These are phyloP conservation scores for Termitomyces sp. DNA, from an alignment of 768 basidiomycete species.

Conservation along the genomic window DNA sequence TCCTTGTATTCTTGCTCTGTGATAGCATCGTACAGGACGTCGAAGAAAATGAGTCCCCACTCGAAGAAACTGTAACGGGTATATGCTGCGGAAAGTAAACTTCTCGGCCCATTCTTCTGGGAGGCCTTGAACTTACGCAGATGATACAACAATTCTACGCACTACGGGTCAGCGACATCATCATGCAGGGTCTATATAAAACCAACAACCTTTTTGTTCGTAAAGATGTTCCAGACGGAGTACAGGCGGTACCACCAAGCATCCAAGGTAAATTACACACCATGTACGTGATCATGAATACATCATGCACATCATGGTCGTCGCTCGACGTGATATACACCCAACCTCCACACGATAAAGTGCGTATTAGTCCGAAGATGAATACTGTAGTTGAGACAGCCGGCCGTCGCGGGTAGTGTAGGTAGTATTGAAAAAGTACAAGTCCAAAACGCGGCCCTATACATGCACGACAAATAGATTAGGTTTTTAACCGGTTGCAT, in stretches of 20 bases:
- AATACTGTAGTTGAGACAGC: constrained; percentile 47
- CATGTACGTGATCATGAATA: constrained; percentile 86
- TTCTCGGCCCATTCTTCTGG: not conserved
- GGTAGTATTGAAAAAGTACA: constrained; percentile 56
- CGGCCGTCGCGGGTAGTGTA: constrained; percentile 39
- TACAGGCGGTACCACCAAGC: constrained; percentile 59
- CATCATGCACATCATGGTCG: constrained; percentile 78
- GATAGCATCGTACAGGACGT: constrained; percentile 70
- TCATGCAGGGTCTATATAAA: too few relatives aligned
- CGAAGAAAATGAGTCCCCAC: constrained; percentile 75
- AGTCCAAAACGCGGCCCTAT: constrained; percentile 74
- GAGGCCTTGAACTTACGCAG: constrained; percentile 30
- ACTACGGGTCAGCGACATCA: not conserved
- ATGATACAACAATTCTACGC: constrained; percentile 46
- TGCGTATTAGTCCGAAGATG: constrained; percentile 60
- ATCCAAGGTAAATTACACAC: constrained; percentile 87
- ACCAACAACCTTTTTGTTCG: constrained; percentile 45
- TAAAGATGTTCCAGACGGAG: constrained; percentile 36
- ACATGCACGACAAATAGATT: not conserved
- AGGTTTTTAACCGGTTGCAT: not conserved
- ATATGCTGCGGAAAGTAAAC: constrained; percentile 50
- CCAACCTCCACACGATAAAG: constrained; percentile 86
- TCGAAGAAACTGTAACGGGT: constrained; percentile 84
- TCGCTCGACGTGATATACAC: constrained; percentile 85
- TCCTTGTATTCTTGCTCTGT: constrained; percentile 52